A percentile compares a stretch with the other conserved stretches of the same genome.
These are phyloP conservation scores for Thelonectria discophora DNA, from an alignment of 2,329 filamentous ascomycete genomes.

Conservation along the genomic window DNA sequence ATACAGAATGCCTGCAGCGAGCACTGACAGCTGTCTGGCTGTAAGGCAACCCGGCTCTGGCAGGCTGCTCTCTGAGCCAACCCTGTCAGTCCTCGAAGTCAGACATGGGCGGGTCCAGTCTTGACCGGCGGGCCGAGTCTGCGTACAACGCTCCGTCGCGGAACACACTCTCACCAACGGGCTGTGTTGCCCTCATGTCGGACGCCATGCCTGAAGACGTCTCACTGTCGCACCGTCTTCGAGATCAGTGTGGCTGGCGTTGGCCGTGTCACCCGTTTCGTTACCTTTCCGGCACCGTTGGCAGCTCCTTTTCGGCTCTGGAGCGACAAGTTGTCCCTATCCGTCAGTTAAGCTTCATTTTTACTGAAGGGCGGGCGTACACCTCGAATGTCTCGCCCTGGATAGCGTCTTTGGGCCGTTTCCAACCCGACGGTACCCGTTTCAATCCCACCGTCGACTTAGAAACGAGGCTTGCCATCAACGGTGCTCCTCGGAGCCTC, in stretches of 20 bases:
- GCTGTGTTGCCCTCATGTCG: conserved; percentile 31
- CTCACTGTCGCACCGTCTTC: conserved; percentile 41
- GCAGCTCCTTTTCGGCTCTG: conserved; percentile 11
- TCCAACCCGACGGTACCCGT: neutral
- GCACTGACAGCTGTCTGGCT: conserved; percentile 27
- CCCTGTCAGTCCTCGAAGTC: conserved; percentile 41
- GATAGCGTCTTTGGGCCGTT: neutral
- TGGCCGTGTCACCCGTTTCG: conserved; percentile 34
- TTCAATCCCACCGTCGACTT: neutral
- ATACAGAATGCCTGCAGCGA: conserved; percentile 28
- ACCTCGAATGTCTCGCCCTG: neutral
- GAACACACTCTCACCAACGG: conserved; percentile 26
- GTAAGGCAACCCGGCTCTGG: conserved; percentile 29
- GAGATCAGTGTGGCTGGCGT: conserved; percentile 40
- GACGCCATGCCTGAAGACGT: conserved; percentile 29
- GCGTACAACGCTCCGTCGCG: conserved; percentile 33
- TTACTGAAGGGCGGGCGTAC: conserved; percentile 3
- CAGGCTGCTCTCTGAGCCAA: conserved; percentile 27
- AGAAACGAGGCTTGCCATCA: neutral
- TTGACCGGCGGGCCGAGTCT: conserved; percentile 43
- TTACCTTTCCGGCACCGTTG: conserved; percentile 19
- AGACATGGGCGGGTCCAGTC: conserved; percentile 38
- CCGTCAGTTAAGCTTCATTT: conserved; percentile 8
- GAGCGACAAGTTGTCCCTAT: conserved; percentile 4
- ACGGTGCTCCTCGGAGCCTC: neutral